phyloP scores from a whole-genome alignment of 441 rosid species.

The Populus hybrid region DNA sequence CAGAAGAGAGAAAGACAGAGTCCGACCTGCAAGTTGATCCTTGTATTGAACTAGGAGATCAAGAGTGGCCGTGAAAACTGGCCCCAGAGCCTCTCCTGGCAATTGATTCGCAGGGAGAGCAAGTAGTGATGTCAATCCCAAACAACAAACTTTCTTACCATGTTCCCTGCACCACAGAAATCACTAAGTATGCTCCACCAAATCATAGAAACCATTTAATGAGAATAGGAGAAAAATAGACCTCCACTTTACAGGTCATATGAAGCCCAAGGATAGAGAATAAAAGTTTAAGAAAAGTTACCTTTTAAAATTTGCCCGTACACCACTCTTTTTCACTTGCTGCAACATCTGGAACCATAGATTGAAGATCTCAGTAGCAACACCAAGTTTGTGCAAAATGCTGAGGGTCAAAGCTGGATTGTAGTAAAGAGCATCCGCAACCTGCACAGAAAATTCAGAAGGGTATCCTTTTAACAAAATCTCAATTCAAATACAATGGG shows the following conservation, averaged over 20 bases:
- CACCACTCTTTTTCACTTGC: constrained; percentile 84
- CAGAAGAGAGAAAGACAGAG: background rate
- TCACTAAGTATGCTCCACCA: constrained; percentile 2
- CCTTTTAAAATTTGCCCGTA: constrained; percentile 79
- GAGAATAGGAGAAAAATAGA: background rate
- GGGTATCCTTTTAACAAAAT: background rate
- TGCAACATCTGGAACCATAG: constrained; percentile 96
- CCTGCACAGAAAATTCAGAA: constrained; percentile 36
- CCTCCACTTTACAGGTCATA: background rate
- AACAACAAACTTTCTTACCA: constrained; percentile 94
- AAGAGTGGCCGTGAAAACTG: constrained; percentile 78
- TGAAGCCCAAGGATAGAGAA: background rate
- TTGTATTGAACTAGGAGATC: constrained; percentile 89
- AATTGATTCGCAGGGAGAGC: constrained; percentile 75
- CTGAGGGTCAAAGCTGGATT: constrained; percentile 69
- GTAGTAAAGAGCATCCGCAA: constrained; percentile 94
- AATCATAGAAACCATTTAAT: background rate
- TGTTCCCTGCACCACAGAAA: constrained; percentile 61
- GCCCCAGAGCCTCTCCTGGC: constrained; percentile 78
- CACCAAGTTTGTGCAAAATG: constrained; percentile 74
- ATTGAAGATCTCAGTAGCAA: constrained; percentile 63
- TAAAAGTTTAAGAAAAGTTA: constrained; percentile 13
- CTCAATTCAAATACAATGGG: background rate
- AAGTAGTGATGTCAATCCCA: constrained; percentile 88
- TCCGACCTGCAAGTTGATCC: constrained; percentile 92